Conservation (phyloP, 176 grass and related monocot genomes). For the Lolium rigidum region DNA sequence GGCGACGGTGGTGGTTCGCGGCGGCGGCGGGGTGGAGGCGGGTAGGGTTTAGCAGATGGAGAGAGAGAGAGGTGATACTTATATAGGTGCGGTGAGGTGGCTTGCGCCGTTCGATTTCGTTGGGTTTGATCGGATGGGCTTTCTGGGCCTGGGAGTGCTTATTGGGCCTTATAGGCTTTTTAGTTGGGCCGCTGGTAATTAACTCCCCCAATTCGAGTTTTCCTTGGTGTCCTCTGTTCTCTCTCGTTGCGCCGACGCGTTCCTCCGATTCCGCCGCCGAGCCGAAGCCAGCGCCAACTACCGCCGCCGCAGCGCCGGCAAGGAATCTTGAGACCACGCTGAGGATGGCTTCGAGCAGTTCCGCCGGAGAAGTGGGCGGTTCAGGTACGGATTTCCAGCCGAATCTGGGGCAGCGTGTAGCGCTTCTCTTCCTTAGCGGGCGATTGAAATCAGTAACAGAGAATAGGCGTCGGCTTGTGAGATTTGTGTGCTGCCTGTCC, state of each 20-base stretch:
- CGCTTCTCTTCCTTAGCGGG: slow-evolving; percentile 23
- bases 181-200: slow-evolving; percentile 2
- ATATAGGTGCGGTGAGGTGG: not conserved
- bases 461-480: not conserved
- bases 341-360: slow-evolving; percentile 42
- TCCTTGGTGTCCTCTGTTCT: not conserved
- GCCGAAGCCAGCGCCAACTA: slow-evolving; percentile 7
- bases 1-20: not conserved
- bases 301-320: not conserved
- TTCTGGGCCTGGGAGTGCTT: not conserved
- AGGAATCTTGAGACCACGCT: not conserved
- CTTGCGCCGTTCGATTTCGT: not conserved
- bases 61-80: not conserved
- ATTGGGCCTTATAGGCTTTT: slow-evolving; percentile 30
- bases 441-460: not conserved
- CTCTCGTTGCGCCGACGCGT: slow-evolving; percentile 1
- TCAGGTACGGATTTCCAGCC: slow-evolving; percentile 39
- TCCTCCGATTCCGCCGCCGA: slow-evolving; percentile 33
- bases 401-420: not conserved
- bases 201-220: not conserved
- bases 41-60: slow-evolving; percentile 33
- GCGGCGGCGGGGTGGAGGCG: not conserved
- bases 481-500: not conserved
- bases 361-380: not conserved
- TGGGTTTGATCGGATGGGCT: slow-evolving; percentile 8